Evolutionary conservation across 2,329 filamentous ascomycete genomes (phyloP).

Genomic region (Microcyclospora tardicrescens): DNA sequence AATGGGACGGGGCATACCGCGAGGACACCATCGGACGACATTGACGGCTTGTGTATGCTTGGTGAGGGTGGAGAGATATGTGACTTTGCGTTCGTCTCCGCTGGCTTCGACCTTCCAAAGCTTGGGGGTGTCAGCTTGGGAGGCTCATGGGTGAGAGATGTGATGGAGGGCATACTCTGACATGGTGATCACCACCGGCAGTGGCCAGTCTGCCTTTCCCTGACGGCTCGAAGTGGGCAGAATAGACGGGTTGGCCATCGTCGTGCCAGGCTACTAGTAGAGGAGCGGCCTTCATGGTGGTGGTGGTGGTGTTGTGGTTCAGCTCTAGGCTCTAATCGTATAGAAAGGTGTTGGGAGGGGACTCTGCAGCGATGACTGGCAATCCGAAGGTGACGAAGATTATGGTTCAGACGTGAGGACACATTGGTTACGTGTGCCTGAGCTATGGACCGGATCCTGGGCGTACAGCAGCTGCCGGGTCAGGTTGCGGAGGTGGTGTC

Average conservation of each 20-base stretch:
- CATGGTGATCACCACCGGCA: slow-evolving; percentile 90
- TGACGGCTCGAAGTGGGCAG: slow-evolving; percentile 86
- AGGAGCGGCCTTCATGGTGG: slow-evolving; percentile 80
- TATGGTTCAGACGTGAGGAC: too few species aligned
- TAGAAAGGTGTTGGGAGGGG: too few species aligned
- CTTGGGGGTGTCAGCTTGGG: slow-evolving; percentile 32
- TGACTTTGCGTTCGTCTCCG: slow-evolving; percentile 76
- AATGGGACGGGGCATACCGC: slow-evolving; percentile 45
- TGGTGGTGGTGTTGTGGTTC: neutral
- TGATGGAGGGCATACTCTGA: slow-evolving; percentile 50
- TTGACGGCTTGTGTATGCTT: slow-evolving; percentile 98
- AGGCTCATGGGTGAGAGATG: slow-evolving; percentile 3
- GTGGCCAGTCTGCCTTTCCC: slow-evolving; percentile 88
- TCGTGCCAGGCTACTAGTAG: slow-evolving; percentile 98
- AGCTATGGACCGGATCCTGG: too few species aligned
- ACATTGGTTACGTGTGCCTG: too few species aligned
- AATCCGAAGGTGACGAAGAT: too few species aligned
- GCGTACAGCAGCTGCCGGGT: too few species aligned
- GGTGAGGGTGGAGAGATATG: slow-evolving; percentile 78
- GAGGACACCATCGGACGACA: slow-evolving; percentile 89
- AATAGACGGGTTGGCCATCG: slow-evolving; percentile 93
- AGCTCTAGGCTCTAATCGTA: too few species aligned
- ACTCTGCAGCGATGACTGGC: too few species aligned
- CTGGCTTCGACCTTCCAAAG: slow-evolving; percentile 82
- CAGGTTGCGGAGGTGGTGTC: too few species aligned